Base-by-base conservation (phyloP, 768 basidiomycete species). In the Rhizopogon rudus region DNA sequence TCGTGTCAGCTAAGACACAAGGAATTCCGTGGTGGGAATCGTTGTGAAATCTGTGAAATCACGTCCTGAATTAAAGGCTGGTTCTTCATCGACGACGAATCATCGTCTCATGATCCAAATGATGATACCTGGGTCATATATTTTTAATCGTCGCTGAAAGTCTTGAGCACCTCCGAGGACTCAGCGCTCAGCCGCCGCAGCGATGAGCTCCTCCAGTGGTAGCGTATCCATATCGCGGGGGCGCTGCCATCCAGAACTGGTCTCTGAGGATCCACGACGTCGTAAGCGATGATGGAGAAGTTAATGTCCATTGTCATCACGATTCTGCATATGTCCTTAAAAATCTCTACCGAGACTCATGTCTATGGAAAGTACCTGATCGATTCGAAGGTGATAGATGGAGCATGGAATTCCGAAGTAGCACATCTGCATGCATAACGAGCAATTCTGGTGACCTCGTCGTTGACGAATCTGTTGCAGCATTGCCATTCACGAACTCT, bases 241-340 rank as follows among this genome's bases (percentile, higher is more conserved):
- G 78, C 20, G 98, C 87, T 14, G 91, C 91, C 82, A 91, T 91
- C 71, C 98, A 7, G 93, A 83, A 63, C 91, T 94, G 37, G 91
- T 93, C 82, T 62, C 81, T 86, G n/a, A 97, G 75, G 0, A 95
- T 93, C 97, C 97, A 99, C 74, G 94, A 91, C 73, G 94, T 91
- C 31, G 92, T 94, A 9, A 98, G 84, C 28, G 98, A 94, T 91
- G 71, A 93, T 84, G 62, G 79, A 84, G 75, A 98, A 95, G 70
- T 83, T 94, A 72, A 98, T 85, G 63, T 90, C 87, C 75, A 88
- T 83, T 25, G 60, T 93, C 92, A 57, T 83, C 82, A 67, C 92
- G 88, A 61, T 86, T 87, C 68, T 88, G 78, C 88, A 95, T 93
- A 95, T 93, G 56, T 91, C 87, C 70, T 93, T 95, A 83, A 51